Percentiles rank a stretch among this genome's conserved stretches.
phyloP scores from a whole-genome alignment of 73 alveolate genomes.

The Breviolum minutum region DNA sequence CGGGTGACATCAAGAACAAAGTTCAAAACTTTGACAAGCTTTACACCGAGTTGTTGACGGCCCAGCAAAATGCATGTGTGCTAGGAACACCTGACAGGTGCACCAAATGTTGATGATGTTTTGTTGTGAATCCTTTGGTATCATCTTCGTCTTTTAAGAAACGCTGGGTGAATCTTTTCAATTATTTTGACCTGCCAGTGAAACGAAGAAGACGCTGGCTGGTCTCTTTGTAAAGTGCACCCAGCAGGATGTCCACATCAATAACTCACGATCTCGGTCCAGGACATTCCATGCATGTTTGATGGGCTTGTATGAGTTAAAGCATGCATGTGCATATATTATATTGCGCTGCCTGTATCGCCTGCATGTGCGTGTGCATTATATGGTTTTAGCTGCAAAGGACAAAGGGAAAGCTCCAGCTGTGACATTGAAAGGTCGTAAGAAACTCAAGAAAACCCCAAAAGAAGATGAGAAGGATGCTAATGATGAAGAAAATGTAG shows the following conservation, averaged over 20 bases:
- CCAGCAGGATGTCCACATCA: neutral
- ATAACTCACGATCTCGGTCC: neutral
- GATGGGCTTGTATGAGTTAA: no score
- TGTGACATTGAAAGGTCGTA: no score
- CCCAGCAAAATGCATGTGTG: neutral
- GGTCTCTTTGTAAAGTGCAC: conserved; percentile 6
- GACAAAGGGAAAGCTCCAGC: no score
- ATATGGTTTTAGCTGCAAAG: no score
- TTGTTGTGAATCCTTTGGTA: neutral
- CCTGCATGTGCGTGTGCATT: no score
- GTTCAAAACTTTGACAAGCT: neutral
- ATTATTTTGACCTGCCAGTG: neutral
- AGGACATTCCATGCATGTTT: neutral
- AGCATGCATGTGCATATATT: no score
- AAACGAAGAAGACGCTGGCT: neutral
- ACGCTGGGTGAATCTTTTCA: neutral
- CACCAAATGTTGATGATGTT: no score
- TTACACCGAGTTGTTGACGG: neutral
- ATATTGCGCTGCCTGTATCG: no score
- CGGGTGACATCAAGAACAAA: neutral
- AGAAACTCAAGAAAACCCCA: no score
- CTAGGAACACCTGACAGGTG: neutral
- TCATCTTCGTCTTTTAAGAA: neutral
- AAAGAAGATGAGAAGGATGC: no score
- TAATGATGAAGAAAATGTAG: no score